Evolutionary conservation across 495 filamentous ascomycete species (phyloP), one percentile per base, ranked within the genome.

Genomic region (Haplographium delicatum): DNA sequence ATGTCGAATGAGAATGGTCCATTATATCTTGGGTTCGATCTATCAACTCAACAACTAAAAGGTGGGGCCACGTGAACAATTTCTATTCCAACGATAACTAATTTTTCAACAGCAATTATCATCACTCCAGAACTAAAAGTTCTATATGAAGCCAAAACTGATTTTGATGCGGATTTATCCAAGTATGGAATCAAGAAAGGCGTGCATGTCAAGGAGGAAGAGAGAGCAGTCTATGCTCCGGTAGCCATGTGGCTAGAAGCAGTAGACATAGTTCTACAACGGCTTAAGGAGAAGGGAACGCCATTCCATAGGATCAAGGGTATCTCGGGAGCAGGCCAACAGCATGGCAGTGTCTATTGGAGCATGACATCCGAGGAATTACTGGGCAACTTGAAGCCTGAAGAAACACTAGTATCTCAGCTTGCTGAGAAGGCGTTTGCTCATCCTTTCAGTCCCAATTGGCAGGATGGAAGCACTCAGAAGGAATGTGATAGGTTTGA

Each of bases 261-360:
- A 3, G 66, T 96, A 35, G 90, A 97, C 62, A 73, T 89, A 2
- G 88, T 96, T 3, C 73, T 97, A 19, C 65, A 78, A 9, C 81
- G 81, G 18, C 72, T 98, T 51, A 74, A 82, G 59, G 74, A 82
- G 37, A 75, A 81, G 50, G 84, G 85, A 0, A 77, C 91, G 30
- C 88, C 94, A 51, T 86, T 96, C 57, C 63, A 72, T 46, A 79
- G 80, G 19, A 82, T 98, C 22, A 78, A 75, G 56, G 93, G 91
- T 18, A 77, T 98, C 56, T 91, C 86, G 56, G 93, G 88, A 23
- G 91, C 91, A 10, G 91, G 93, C 47, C 91, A 96, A 72, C 93
- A 98, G 69, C 93, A 97, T 62, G 91, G 91, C 5, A 96, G 90
- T 62, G 88, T 98, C 4, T 83, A 94, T 71, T 97, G 93, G 91